Conservation (phyloP, 352 stramenopile genomes). For the Phytophthora nicotianae region DNA sequence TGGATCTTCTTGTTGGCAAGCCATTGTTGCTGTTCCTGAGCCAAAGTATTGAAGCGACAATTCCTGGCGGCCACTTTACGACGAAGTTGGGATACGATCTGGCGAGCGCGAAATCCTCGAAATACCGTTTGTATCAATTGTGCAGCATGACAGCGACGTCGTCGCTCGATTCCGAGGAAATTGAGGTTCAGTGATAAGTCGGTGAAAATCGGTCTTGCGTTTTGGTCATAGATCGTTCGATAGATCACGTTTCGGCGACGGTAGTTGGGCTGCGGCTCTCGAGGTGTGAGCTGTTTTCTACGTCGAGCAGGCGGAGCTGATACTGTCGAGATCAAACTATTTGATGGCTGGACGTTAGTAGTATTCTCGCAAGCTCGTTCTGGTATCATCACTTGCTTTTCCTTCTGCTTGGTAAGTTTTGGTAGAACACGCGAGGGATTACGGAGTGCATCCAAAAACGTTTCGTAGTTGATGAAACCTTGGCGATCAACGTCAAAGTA, state of each 20-base stretch:
- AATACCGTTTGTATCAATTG: slow-evolving; percentile 52
- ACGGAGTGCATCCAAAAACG: slow-evolving; percentile 70
- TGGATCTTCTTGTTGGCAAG: slow-evolving; percentile 26
- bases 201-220: slow-evolving; percentile 1
- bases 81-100: slow-evolving; percentile 45
- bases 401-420: slow-evolving; percentile 4
- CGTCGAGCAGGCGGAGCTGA: slow-evolving; percentile 4
- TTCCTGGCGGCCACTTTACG: slow-evolving; percentile 37
- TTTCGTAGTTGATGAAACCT: slow-evolving; percentile 72
- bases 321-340: slow-evolving; percentile 3
- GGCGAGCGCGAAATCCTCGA: slow-evolving; percentile 43
- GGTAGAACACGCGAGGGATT: slow-evolving; percentile 22
- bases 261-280: slow-evolving; percentile 24
- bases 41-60: slow-evolving; percentile 4
- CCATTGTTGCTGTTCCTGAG: slow-evolving; percentile 25
- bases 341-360: not conserved
- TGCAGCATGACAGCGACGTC: slow-evolving; percentile 39
- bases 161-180: slow-evolving; percentile 28
- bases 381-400: slow-evolving; percentile 3
- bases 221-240: slow-evolving; percentile 23
- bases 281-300: slow-evolving; percentile 1
- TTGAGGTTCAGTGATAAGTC: not conserved
- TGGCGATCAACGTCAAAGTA: slow-evolving; percentile 68
- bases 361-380: not conserved
- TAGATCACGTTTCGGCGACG: slow-evolving; percentile 31